Base-by-base conservation (phyloP, 805 yeast species). In the Ogataea parapolymorpha region DNA sequence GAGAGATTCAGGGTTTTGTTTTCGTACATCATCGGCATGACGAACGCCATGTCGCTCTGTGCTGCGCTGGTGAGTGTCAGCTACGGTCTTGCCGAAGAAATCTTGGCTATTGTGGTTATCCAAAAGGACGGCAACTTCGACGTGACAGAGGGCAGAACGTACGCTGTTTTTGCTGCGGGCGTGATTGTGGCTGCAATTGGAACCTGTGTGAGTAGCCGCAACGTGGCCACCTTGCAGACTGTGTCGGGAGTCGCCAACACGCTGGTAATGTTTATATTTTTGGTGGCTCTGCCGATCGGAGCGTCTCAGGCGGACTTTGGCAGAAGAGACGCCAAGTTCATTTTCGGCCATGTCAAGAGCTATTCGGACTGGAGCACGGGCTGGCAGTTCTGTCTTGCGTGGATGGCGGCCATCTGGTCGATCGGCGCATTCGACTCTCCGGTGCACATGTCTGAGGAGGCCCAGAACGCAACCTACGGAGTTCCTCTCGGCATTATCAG, bases 371-470 rank as follows among this genome's bases (percentile, higher is more conserved):
- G 85, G 80, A 70, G 77, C 10, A 62, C 58, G 23, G 86, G 85
- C 24, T 79, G 81, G 77, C 71, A 76, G 34, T 75, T 68, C 57
- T 61, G 70, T 42, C 37, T 58, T 18, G 53, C 61, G 4, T 60
- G 79, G 50, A 72, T 79, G 76, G 80, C 86, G 0, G 79, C 81
- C 1, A 73, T 81, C 43, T 83, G 90, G 89, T 79, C 85, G 15
- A 81, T 82, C 56, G 84, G 85, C 18, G 80, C 84, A 0, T 82
- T 80, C 57, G 88, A 82, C 58, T 74, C 85, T 5, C 77, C 82
- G 53, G 79, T 82, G 37, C 88, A 82, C 63, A 76, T 80, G 77
- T 69, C 82, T 15, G 89, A 82, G 58, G 88, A 82, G 58, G 82
- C 83, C 16, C 66, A 68, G 41, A 74, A 80, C 55, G 82, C 88